These are phyloP conservation scores for Raphanus sativus DNA, from an alignment of 345 rosid species.

Conservation along the genomic window DNA sequence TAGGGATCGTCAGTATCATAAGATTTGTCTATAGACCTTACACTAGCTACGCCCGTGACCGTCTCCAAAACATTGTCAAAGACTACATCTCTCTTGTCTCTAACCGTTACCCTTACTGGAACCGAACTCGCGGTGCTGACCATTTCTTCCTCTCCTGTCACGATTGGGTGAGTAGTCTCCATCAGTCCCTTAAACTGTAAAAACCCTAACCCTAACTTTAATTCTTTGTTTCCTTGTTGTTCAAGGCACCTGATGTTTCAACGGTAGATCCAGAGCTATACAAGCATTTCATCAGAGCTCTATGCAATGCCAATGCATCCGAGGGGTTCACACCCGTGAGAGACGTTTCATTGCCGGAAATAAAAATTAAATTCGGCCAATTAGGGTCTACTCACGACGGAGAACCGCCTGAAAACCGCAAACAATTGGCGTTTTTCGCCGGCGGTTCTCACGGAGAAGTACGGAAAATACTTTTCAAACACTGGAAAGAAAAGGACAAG, in stretches of 20 bases:
- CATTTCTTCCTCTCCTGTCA: slow-evolving; percentile 64
- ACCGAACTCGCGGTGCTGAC: slow-evolving; percentile 58
- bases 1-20: slow-evolving; percentile 44
- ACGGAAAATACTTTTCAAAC: slow-evolving; percentile 44
- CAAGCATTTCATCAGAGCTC: slow-evolving; percentile 60
- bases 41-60: slow-evolving; percentile 39
- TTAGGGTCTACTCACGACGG: slow-evolving; percentile 28
- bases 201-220: not conserved
- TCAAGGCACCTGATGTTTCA: slow-evolving; percentile 69
- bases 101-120: slow-evolving; percentile 61
- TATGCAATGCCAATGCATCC: slow-evolving; percentile 76
- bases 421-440: slow-evolving; percentile 62
- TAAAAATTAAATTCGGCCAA: slow-evolving; percentile 32
- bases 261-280: slow-evolving; percentile 44
- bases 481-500: slow-evolving; percentile 66
- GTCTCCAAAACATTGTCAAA: slow-evolving; percentile 35
- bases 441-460: slow-evolving; percentile 68
- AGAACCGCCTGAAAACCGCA: slow-evolving; percentile 39
- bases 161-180: slow-evolving; percentile 55
- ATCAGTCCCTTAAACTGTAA: not conserved
- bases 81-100: slow-evolving; percentile 48
- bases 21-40: slow-evolving; percentile 45
- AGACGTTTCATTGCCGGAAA: slow-evolving; percentile 68
- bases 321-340: slow-evolving; percentile 63
- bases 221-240: not conserved